phyloP scores from a whole-genome alignment of 75 land plant genomes.

The Picea sitchensis region DNA sequence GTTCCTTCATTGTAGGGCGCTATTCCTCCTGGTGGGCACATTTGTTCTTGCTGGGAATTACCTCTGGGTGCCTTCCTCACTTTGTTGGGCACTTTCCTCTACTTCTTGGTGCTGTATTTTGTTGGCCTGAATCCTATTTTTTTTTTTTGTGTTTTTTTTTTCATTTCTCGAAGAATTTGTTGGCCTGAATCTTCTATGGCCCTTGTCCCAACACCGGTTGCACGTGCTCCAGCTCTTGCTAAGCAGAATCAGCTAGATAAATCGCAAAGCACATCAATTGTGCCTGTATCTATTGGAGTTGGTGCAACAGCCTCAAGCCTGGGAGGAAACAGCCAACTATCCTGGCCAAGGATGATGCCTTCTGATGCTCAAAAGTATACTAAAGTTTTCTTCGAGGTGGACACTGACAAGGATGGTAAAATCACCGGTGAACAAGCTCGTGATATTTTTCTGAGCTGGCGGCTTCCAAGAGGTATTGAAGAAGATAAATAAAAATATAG shows the following conservation, averaged over 20 bases:
- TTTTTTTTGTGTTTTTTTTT: no score
- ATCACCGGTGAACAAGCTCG: constrained; percentile 92
- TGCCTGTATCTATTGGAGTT: constrained; percentile 15
- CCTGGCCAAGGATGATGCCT: constrained; percentile 80
- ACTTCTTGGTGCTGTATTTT: no score
- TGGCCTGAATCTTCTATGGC: constrained; percentile 9
- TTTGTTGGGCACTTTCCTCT: no score
- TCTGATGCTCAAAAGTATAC: constrained; percentile 69
- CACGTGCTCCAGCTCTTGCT: constrained; percentile 17
- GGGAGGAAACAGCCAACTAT: constrained; percentile 23
- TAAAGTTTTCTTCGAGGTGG: constrained; percentile 72
- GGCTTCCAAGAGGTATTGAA: constrained; percentile 76
- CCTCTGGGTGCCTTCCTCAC: no score
- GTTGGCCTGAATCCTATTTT: no score
- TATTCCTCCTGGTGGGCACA: no score
- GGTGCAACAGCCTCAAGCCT: constrained; percentile 20
- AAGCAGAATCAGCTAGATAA: constrained; percentile 23
- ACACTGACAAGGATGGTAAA: constrained; percentile 90
- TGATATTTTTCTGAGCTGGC: constrained; percentile 86
- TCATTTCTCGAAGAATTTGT: no score
- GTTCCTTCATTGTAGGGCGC: no score
- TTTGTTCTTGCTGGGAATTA: no score
- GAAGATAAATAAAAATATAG: neutral
- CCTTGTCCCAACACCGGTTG: constrained; percentile 17
- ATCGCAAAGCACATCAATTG: constrained; percentile 18